Conservation (phyloP, 2,329 filamentous ascomycete genomes). For the Clarireedia hainanense region DNA sequence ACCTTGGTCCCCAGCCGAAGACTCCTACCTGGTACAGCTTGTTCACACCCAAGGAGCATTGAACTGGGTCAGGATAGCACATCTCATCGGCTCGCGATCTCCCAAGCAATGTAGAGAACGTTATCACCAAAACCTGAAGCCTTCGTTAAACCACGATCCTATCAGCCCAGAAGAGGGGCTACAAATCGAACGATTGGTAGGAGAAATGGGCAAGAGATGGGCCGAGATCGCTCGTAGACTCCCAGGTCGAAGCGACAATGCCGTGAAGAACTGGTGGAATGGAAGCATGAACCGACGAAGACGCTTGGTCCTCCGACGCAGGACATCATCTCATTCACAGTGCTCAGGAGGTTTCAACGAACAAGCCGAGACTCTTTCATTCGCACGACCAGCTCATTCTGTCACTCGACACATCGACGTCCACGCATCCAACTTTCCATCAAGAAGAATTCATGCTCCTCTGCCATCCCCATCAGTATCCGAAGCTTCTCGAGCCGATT, state of each 20-base stretch:
- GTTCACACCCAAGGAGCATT: slow-evolving; percentile 65
- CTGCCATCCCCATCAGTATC: slow-evolving; percentile 59
- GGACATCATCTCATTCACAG: slow-evolving; percentile 21
- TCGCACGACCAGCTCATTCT: slow-evolving; percentile 17
- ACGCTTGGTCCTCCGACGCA: slow-evolving; percentile 27
- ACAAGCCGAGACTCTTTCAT: slow-evolving; percentile 27
- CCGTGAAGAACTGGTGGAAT: slow-evolving; percentile 98
- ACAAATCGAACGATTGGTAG: slow-evolving; percentile 70
- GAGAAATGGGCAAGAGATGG: slow-evolving; percentile 78
- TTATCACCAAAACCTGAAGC: slow-evolving; percentile 89
- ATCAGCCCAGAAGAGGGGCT: slow-evolving; percentile 64
- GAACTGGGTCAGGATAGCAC: slow-evolving; percentile 86
- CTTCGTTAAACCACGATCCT: slow-evolving; percentile 62
- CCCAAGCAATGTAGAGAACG: slow-evolving; percentile 94
- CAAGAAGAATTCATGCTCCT: slow-evolving; percentile 42
- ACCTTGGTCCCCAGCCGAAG: slow-evolving; percentile 76
- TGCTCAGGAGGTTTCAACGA: slow-evolving; percentile 24
- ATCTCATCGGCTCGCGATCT: slow-evolving; percentile 66
- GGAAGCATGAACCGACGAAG: slow-evolving; percentile 76
- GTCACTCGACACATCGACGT: slow-evolving; percentile 12
- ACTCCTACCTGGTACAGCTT: slow-evolving; percentile 60
- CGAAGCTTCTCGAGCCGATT: slow-evolving; percentile 49
- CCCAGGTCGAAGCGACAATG: slow-evolving; percentile 83
- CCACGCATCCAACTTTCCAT: slow-evolving; percentile 22
- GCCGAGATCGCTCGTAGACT: slow-evolving; percentile 82